A percentile compares a stretch with the other conserved stretches of the same genome.
Evolutionary conservation across 495 filamentous ascomycete species (phyloP).

Genomic region (Beverwykella pulmonaria): DNA sequence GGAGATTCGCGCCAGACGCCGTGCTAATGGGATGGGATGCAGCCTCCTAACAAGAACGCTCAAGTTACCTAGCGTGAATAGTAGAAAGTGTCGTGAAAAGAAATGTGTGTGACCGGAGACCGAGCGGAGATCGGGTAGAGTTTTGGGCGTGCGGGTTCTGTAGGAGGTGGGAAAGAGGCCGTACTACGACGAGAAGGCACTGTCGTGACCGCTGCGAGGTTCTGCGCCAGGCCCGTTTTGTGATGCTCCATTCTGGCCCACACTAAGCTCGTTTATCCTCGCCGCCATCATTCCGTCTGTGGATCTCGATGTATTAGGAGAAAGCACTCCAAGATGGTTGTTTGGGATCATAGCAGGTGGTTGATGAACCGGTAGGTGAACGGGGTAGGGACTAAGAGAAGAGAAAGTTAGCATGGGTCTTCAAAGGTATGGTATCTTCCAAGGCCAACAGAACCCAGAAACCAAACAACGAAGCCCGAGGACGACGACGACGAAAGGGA

Average conservation of each 20-base stretch:
- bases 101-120: neutral
- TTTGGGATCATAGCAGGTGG: constrained; percentile 46
- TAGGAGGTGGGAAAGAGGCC: no score
- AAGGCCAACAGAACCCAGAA: constrained; percentile 3
- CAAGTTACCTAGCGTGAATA: constrained; percentile 1
- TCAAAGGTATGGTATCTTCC: neutral
- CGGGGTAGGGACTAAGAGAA: constrained; percentile 51
- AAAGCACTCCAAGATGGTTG: constrained; percentile 50
- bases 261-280: constrained; percentile 53
- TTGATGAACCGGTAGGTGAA: constrained; percentile 48
- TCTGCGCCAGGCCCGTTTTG: constrained; percentile 55
- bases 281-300: constrained; percentile 50
- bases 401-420: constrained; percentile 18
- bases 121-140: neutral
- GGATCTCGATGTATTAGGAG: constrained; percentile 49
- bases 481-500: constrained; percentile 17
- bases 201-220: constrained; percentile 51
- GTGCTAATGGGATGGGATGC: constrained; percentile 24
- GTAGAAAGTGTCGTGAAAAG: neutral
- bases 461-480: constrained; percentile 17
- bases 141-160: no score
- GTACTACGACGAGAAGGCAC: constrained; percentile 47
- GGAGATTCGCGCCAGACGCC: constrained; percentile 28
- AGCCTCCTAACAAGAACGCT: constrained; percentile 1
- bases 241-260: constrained; percentile 48